A percentile compares a stretch with the other conserved stretches of the same genome.
Evolutionary conservation across 2,329 filamentous ascomycete genomes (phyloP).

Genomic region (Diplodia sapinea): DNA sequence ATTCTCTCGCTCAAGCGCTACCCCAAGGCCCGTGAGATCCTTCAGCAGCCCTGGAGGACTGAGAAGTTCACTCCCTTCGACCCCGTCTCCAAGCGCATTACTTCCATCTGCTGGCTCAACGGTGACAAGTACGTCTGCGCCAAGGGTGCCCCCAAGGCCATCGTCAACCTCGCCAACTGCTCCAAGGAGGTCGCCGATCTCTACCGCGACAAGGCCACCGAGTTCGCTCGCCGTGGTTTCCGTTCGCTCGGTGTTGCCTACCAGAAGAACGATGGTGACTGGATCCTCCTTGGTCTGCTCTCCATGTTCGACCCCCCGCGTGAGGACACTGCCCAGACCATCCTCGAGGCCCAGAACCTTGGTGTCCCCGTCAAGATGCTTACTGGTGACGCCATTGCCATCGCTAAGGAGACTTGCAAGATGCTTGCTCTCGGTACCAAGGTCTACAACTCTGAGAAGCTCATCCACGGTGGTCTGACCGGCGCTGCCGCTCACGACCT

Average conservation of each 20-base stretch:
- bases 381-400: constrained; percentile 79
- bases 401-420: constrained; percentile 82
- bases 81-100: constrained; percentile 80
- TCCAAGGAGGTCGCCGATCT: constrained; percentile 67
- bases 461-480: constrained; percentile 76
- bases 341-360: constrained; percentile 75
- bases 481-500: constrained; percentile 77
- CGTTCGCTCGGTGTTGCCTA: constrained; percentile 79
- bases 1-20: constrained; percentile 77
- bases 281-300: constrained; percentile 76
- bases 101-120: constrained; percentile 70
- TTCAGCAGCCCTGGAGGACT: constrained; percentile 75
- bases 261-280: constrained; percentile 76
- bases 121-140: constrained; percentile 74
- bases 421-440: constrained; percentile 80
- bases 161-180: constrained; percentile 72
- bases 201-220: constrained; percentile 74
- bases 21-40: constrained; percentile 77
- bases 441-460: constrained; percentile 80
- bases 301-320: constrained; percentile 82
- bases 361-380: constrained; percentile 82
- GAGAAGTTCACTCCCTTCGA: constrained; percentile 81
- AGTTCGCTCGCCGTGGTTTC: constrained; percentile 81
- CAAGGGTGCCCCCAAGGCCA: constrained; percentile 79
- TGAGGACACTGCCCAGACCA: constrained; percentile 79